Conservation (phyloP, 805 yeast species). For the Monosporozyma aerobia region DNA sequence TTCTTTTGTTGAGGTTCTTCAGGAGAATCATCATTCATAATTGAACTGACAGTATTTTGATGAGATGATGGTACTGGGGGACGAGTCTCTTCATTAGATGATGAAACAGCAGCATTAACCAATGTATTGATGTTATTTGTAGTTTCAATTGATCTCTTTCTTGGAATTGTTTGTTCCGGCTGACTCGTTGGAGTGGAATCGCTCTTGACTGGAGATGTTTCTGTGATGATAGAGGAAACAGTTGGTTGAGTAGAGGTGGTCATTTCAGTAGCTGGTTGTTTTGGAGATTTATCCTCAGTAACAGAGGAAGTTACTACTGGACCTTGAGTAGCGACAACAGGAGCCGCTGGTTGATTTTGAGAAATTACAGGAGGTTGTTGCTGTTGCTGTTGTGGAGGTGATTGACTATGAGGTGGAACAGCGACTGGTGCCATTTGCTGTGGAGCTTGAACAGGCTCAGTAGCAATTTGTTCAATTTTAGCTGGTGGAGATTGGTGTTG, state of each 20-base stretch:
- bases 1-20: slow-evolving; percentile 17
- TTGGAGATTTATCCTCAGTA: neutral
- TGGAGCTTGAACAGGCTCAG: slow-evolving; percentile 5
- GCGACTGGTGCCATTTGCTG: slow-evolving; percentile 3
- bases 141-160: slow-evolving; percentile 17
- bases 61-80: slow-evolving; percentile 1
- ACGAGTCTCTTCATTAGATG: neutral
- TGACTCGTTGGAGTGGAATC: neutral
- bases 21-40: neutral
- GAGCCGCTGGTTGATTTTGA: slow-evolving; percentile 1
- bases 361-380: slow-evolving; percentile 1
- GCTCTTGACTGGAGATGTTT: neutral
- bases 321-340: neutral
- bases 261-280: neutral
- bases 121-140: slow-evolving; percentile 19
- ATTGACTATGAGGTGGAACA: slow-evolving; percentile 1
- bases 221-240: neutral
- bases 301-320: neutral
- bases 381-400: neutral
- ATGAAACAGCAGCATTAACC: slow-evolving; percentile 22
- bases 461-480: neutral
- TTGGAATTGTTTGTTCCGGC: slow-evolving; percentile 14
- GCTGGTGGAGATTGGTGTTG: neutral
- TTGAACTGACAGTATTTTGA: neutral
- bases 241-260: neutral